Percentiles rank a stretch among this genome's conserved stretches.
These are phyloP conservation scores for Lecanicillium sp. DNA, from an alignment of 2,329 filamentous ascomycete genomes.

Conservation along the genomic window DNA sequence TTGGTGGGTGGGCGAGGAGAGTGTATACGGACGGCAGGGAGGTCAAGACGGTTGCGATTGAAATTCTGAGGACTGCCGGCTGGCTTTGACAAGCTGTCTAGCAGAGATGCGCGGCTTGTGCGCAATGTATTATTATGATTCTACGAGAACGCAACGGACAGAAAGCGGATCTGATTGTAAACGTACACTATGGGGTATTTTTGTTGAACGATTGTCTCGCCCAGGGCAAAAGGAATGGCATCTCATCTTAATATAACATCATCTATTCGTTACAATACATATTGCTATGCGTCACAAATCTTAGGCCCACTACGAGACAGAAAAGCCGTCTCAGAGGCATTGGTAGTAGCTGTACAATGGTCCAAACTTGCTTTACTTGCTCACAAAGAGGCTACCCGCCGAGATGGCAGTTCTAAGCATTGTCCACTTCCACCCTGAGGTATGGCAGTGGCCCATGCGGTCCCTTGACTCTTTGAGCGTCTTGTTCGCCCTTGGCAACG, in stretches of 20 bases:
- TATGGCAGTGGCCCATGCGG: slow-evolving; percentile 8
- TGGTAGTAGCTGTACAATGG: background rate
- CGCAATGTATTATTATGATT: too few relatives aligned
- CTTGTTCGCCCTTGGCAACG: slow-evolving; percentile 21
- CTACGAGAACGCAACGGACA: too few relatives aligned
- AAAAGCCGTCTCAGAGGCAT: too few relatives aligned
- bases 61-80: slow-evolving; percentile 8
- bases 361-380: background rate
- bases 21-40: slow-evolving; percentile 9
- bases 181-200: too few relatives aligned
- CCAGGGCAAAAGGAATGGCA: too few relatives aligned
- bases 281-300: background rate
- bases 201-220: too few relatives aligned
- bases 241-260: too few relatives aligned
- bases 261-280: background rate
- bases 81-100: slow-evolving; percentile 6
- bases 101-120: too few relatives aligned
- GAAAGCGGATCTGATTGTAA: too few relatives aligned
- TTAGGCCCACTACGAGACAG: too few relatives aligned
- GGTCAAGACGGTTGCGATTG: slow-evolving; percentile 8
- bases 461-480: slow-evolving; percentile 13
- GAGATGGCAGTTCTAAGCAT: slow-evolving; percentile 6
- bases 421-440: slow-evolving; percentile 9
- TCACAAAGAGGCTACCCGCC: slow-evolving; percentile 2
- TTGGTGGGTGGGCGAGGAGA: slow-evolving; percentile 8